Base-by-base conservation (phyloP, 1,284 basidiomycete genomes). In the Sporisorium sorghi region DNA sequence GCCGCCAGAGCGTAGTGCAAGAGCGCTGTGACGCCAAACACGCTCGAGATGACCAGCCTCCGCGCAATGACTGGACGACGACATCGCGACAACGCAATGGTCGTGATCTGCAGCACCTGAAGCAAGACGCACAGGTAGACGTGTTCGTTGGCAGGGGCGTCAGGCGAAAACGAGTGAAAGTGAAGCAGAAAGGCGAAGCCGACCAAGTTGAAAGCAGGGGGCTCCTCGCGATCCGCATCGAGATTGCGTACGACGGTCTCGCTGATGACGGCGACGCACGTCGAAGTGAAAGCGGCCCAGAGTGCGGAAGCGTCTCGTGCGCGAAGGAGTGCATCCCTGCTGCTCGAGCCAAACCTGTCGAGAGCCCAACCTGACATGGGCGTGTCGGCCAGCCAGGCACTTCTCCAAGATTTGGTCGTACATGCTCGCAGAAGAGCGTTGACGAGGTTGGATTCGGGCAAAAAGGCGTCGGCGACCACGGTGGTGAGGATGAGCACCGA, bases 111-210 rank as follows among this genome's bases (percentile, higher is more conserved):
- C 0, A 77, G 64, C 33, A 81, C 39, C 39, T 80, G 74, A 11
- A 77, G 58, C 14, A 80, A 58, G 26, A 82, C 55, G 61, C 78
- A 76, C 35, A 83, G 68, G 51, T 76, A 80, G 30, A 81, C 78
- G 53, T 82, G 77, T 28, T 77, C 65, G 47, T 72, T 77, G 30
- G 79, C 75, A 7, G 64, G 60, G 14, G 72, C 71, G 37, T 74
- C 73, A 9, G 75, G 73, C 17, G 68, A 64, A 30, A 71, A 73
- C 11, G 76, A 68, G 58, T 82, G 75, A 23, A 77, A 66, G 52
- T 82, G 77, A 3, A 82, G 65, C 15, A 81, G 51, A 48, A 81
- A 76, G 3, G 77, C 80, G 40, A 82, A 82, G 24, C 79, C 75
- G 33, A 74, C 70, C 28, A 83, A 47, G 43, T 83, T 83, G 75